These are phyloP conservation scores for Lentinula sp. DNA, from an alignment of 768 basidiomycete genomes.

Conservation along the genomic window DNA sequence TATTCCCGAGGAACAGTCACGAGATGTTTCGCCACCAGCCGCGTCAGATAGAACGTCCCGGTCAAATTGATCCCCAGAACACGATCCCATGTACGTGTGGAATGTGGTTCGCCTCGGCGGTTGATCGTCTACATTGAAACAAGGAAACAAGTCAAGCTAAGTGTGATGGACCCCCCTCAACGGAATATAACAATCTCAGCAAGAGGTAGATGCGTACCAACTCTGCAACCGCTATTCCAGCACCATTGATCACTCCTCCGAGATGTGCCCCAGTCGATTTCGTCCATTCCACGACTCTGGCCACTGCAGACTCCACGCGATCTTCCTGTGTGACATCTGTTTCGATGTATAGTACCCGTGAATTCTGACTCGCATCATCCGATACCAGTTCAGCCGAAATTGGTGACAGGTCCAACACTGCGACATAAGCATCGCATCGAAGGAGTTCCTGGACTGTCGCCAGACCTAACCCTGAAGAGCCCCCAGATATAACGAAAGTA, in stretches of 20 bases:
- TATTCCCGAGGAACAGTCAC: conserved; percentile 37
- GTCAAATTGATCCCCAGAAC: conserved; percentile 50
- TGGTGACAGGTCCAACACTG: conserved; percentile 42
- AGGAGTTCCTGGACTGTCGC: conserved; percentile 44
- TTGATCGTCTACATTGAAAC: conserved; percentile 40
- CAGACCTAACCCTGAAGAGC: conserved; percentile 53
- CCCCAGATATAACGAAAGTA: conserved; percentile 54
- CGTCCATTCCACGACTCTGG: conserved; percentile 33
- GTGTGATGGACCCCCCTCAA: neutral
- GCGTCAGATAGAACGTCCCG: conserved; percentile 54
- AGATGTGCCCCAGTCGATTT: conserved; percentile 34
- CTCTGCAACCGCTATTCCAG: conserved; percentile 40
- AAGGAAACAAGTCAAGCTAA: neutral
- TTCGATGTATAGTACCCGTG: neutral
- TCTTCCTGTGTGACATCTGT: conserved; percentile 33
- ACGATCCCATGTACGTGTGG: conserved; percentile 46
- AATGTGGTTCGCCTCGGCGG: conserved; percentile 37
- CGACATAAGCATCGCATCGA: conserved; percentile 35
- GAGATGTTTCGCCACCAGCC: conserved; percentile 45
- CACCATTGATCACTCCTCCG: conserved; percentile 58
- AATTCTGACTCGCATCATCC: conserved; percentile 8
- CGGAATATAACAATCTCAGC: neutral
- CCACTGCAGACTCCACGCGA: conserved; percentile 33
- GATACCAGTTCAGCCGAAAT: conserved; percentile 16
- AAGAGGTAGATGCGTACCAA: conserved; percentile 6